Evolutionary conservation across 768 basidiomycete species (phyloP), one percentile per base, ranked within the genome.

Genomic region (Xerocomellus chrysenteron): DNA sequence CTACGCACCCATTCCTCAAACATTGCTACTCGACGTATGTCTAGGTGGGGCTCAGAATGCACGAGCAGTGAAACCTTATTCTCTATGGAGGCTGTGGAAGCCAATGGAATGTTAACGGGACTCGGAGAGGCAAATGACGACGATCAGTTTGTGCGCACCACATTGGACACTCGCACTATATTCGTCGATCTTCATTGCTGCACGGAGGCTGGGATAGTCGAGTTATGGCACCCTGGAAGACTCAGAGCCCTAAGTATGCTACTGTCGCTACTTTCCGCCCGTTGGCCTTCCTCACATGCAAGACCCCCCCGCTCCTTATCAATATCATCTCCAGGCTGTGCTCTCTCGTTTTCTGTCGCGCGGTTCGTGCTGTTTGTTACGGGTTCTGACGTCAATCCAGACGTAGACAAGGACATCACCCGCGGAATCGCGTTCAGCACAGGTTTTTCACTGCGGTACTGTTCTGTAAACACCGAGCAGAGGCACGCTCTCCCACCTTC

Each of bases 301-400:
- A 49, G 57, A 28, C n/a, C 59, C 30, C 37, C 61, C 33, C 48
- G 45, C 19, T 60, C 75, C 28, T 65, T 75, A 5, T 68, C 76
- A 48, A 61, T 68, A 33, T 70, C 89, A 21, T 83, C 85, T 2
- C 67, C 75, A 12, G 90, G 91, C 2, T 59, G 87, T 32, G 75
- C 79, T 7, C 62, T 79, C 24, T 81, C 85, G 30, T 21, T 87
- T 35, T 79, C 89, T 0, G 59, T 94, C 43, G 81, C 78, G 1
- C 81, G 82, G 36, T 74, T 89, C 45, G 82, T 86, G 28, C 65
- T 90, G 11, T 84, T 90, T 54, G 67, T 93, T 49, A 89, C 90
- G 8, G 83, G 87, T n/a, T 81, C 81, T 36, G 94, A 96, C 68
- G 78, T 94, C 52, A 92, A 92, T 58, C 90, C 90, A 0, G 72